Base-by-base conservation (phyloP, 2,329 filamentous ascomycete species). In the Drechslerella stenobrocha region DNA sequence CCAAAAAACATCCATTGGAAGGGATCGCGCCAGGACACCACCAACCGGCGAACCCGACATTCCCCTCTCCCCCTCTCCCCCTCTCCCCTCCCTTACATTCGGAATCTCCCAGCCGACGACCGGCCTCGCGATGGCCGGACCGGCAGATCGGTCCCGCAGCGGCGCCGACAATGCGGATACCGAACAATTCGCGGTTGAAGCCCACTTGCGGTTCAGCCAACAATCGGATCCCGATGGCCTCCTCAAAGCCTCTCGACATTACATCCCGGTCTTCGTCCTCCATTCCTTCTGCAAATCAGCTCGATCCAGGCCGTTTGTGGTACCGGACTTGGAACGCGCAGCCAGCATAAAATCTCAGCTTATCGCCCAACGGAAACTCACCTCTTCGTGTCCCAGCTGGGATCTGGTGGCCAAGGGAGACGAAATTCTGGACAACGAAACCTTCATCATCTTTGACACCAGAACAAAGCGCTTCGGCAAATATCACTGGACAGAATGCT, bases 81-180 rank as follows among this genome's bases (percentile, higher is more conserved):
- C n/a, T n/a, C n/a, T n/a, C n/a, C 30, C 20, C 37, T 7, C 22
- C 23, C 22, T 35, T 6, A 35, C 34, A 22, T 32, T 52, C 47
- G 45, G 51, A 69, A 60, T 51, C 46, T 46, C 48, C 52, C 45
- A 63, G 37, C 23, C 57, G 40, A 63, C 20, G 52, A 57, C 57
- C 57, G 64, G 64, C 64, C 64, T 63, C 64, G 61, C 61, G 60
- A 64, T 69, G 70, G 70, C 61, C 71, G 71, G 71, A 57, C 40
- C 70, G 42, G 66, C 71, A 58, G 71, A 73, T 45, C 72, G 71
- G 71, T 73, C 71, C 67, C 71, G 71, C 46, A 71, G 72, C 72
- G 72, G 70, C 70, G 55, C 58, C 55, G 48, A 71, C 64, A 61
- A 70, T 63, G 64, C 64, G 64, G 64, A 69, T 69, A 51, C 57